Evolutionary conservation across 1,139 yeast genomes (phyloP), one percentile per base, ranked within the genome.

Genomic region (Candida neerlandica): DNA sequence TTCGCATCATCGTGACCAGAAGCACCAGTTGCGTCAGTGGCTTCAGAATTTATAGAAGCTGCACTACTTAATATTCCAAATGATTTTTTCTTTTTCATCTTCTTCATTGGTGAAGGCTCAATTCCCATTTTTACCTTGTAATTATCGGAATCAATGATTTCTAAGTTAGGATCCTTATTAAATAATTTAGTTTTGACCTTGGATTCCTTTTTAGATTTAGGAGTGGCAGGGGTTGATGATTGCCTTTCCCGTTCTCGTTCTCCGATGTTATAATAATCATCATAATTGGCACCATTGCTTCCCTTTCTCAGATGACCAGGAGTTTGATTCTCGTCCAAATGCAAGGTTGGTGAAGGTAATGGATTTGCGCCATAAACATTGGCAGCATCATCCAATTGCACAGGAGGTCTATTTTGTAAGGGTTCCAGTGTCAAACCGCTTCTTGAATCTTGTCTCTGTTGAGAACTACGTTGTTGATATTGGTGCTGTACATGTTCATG

Each of bases 31-130:
- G 29, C 18, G 18, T 23, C 26, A 19, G 40, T 15, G 5, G 51
- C 44, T 12, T 41, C 35, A 14, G 39, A 27, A 30, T 33, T 15
- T 11, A 43, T 11, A 14, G 50, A 38, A 1, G 45, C 16, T 1
- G 51, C 19, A 18, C 41, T 26, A 18, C 45, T 19, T 14, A 64
- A 52, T 6, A 60, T 45, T 2, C 67, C 70, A 54, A 66, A 64
- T 5, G 67, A 61, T 50, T 65, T 65, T 56, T 63, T 65, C 43
- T 59, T 61, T 32, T 54, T 57, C 33, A 52, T 43, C 21, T 34
- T 47, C 23, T 21, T 42, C 30, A 27, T 47, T 11, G 63, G 59
- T 1, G 65, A 55, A 2, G 59, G 54, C 16, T 57, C 64, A 9
- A 58, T 37, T 30, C 61, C 50, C 51, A 50, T 46, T 38, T 54